Evolutionary conservation across 768 basidiomycete genomes (phyloP).

Genomic region (Russula dissimulans): DNA sequence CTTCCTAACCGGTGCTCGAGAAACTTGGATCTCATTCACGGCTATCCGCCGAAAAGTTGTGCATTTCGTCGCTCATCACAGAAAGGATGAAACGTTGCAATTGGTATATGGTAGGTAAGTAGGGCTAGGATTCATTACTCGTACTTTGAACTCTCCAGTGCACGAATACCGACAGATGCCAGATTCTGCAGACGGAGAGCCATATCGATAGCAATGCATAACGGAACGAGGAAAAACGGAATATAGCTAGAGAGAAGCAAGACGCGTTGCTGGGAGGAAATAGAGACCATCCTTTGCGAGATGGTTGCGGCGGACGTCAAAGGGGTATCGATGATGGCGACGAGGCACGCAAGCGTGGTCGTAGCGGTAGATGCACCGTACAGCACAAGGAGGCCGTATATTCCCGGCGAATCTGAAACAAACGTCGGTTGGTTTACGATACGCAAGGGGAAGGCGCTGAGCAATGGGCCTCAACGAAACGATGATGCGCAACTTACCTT

Average conservation of each 20-base stretch:
- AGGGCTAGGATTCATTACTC: background rate
- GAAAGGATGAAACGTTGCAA: background rate
- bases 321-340: constrained; percentile 47
- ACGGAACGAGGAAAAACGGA: constrained; percentile 65
- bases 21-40: background rate
- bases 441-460: background rate
- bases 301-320: constrained; percentile 29
- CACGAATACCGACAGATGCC: constrained; percentile 8
- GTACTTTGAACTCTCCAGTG: background rate
- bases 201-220: constrained; percentile 72
- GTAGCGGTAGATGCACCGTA: constrained; percentile 76
- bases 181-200: constrained; percentile 27
- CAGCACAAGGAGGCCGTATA: constrained; percentile 56
- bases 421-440: background rate
- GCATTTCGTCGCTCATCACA: background rate
- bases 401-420: constrained; percentile 36
- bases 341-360: constrained; percentile 65
- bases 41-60: no score
- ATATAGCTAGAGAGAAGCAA: constrained; percentile 61
- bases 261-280: constrained; percentile 43
- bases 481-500: constrained; percentile 29
- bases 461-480: no score
- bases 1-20: background rate
- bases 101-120: background rate
- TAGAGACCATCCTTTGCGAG: constrained; percentile 27